Percentiles rank a stretch among this genome's conserved stretches.
Evolutionary conservation across 31 red algal genomes (phyloP).

Genomic region (Porphyra umbilicalis): DNA sequence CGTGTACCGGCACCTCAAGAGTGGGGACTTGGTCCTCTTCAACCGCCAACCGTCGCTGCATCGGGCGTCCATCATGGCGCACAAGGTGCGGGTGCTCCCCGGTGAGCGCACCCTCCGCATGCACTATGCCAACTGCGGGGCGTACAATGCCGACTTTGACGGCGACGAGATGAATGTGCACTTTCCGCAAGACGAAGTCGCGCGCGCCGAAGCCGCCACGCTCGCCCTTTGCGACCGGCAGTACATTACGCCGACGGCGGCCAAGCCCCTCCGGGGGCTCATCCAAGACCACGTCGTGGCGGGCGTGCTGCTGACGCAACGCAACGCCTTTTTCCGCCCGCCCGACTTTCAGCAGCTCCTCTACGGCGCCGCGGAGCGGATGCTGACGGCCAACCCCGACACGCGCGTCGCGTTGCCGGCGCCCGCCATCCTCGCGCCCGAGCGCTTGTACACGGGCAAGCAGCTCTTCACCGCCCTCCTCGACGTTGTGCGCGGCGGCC

Average conservation of each 20-base stretch:
- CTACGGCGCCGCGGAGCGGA: slow-evolving; percentile 66
- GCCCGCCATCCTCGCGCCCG: slow-evolving; percentile 69
- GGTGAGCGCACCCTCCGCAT: slow-evolving; percentile 87
- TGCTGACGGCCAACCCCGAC: slow-evolving; percentile 28
- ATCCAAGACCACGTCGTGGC: slow-evolving; percentile 96
- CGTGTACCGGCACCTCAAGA: slow-evolving; percentile 82
- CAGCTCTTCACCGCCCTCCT: slow-evolving; percentile 83
- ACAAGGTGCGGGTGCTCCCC: slow-evolving; percentile 79
- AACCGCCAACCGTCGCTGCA: slow-evolving; percentile 95
- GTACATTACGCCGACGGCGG: slow-evolving; percentile 93
- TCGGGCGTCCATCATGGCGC: slow-evolving; percentile 87
- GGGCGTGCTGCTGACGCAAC: slow-evolving; percentile 73
- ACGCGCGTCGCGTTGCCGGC: neutral
- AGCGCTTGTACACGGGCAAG: slow-evolving; percentile 87
- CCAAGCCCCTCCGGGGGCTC: slow-evolving; percentile 79
- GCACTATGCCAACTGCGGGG: slow-evolving; percentile 97
- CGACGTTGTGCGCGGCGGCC: slow-evolving; percentile 28
- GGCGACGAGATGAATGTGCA: slow-evolving; percentile 99
- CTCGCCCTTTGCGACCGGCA: slow-evolving; percentile 67
- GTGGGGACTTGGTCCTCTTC: slow-evolving; percentile 91
- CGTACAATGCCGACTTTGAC: slow-evolving; percentile 99
- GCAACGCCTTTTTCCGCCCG: slow-evolving; percentile 64
- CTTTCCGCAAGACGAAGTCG: slow-evolving; percentile 85
- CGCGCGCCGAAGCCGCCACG: slow-evolving; percentile 69
- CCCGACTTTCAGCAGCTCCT: slow-evolving; percentile 64